phyloP scores from a whole-genome alignment of 2,329 filamentous ascomycete genomes.

The Kalmusia sp. region DNA sequence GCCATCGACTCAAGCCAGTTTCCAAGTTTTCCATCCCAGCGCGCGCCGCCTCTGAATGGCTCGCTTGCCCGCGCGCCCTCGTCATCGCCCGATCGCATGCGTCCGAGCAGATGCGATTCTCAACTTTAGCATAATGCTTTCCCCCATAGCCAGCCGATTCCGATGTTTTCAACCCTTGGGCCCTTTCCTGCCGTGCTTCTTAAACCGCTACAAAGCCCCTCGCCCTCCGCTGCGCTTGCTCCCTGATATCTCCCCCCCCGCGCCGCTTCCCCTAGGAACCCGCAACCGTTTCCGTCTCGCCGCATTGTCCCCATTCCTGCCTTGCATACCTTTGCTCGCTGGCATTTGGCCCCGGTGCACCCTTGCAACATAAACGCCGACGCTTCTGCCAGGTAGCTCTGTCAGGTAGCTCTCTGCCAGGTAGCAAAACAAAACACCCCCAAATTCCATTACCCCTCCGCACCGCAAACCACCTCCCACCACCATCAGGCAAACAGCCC shows the following conservation, averaged over 20 bases:
- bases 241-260: not conserved
- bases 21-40: not conserved
- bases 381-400: not conserved
- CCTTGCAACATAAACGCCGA: not conserved
- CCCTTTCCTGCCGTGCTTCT: not conserved
- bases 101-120: not conserved
- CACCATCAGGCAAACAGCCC: not conserved
- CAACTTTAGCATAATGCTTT: not conserved
- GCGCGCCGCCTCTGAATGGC: not conserved
- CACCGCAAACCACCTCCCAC: not conserved
- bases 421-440: too few species aligned
- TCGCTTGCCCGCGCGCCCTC: not conserved
- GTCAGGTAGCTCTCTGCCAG: too few species aligned
- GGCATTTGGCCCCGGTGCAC: not conserved
- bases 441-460: too few species aligned
- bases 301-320: constrained; percentile 2
- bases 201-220: constrained; percentile 5
- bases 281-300: not conserved
- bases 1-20: constrained; percentile 1
- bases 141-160: constrained; percentile 5
- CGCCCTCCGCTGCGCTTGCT: not conserved
- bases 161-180: not conserved
- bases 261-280: not conserved
- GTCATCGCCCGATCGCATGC: constrained; percentile 5
- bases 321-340: constrained; percentile 1